These are phyloP conservation scores for Cunninghamia lanceolata DNA, from an alignment of 75 land plant species.

Conservation along the genomic window DNA sequence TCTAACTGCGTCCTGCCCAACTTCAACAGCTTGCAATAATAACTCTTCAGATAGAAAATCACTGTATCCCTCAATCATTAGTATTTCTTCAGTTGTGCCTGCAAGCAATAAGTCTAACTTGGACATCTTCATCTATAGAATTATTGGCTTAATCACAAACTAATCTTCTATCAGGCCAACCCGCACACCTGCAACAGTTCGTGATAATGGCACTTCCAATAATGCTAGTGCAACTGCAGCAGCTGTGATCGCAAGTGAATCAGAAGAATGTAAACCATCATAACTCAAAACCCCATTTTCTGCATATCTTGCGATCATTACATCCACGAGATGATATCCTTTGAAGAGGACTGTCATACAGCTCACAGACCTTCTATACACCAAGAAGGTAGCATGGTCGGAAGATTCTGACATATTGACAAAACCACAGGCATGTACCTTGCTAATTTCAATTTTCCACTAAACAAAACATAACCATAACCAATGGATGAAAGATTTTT, in stretches of 20 bases:
- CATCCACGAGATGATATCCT: no score
- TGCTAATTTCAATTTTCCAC: no score
- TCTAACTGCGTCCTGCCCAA: conserved; percentile 89
- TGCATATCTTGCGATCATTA: no score
- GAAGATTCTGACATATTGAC: no score
- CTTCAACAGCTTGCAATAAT: conserved; percentile 78
- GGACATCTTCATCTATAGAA: conserved; percentile 76
- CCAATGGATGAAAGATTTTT: background rate
- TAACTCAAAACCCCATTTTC: conserved; percentile 99
- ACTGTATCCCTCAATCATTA: conserved; percentile 99
- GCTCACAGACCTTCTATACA: no score
- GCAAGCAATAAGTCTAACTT: conserved; percentile 82
- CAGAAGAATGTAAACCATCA: conserved; percentile 90
- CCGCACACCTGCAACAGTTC: conserved; percentile 88
- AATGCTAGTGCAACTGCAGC: conserved; percentile 97
- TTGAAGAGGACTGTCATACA: no score
- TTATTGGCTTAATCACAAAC: conserved; percentile 88
- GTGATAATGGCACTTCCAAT: conserved; percentile 85
- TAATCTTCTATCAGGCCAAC: conserved; percentile 74
- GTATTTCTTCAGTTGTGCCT: conserved; percentile 76
- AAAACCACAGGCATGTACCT: no score
- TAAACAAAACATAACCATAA: background rate
- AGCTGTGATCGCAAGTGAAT: conserved; percentile 91
- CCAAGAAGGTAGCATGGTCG: no score
- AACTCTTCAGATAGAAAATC: conserved; percentile 86